Base-by-base conservation (phyloP, 768 basidiomycete genomes). In the Tricholoma sp. region DNA sequence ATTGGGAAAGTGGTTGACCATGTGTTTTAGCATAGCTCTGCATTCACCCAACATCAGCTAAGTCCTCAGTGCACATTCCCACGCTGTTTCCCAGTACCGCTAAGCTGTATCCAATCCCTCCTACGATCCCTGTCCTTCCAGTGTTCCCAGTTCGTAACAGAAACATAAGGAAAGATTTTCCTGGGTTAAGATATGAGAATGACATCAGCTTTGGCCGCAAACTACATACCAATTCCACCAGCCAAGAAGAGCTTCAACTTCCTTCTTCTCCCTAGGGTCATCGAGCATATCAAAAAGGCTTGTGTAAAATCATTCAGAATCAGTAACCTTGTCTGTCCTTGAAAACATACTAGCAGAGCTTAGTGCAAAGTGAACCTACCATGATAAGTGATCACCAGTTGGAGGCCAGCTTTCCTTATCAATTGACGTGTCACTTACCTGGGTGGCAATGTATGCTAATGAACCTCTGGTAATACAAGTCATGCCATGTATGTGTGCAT, bases 171-270 rank as follows among this genome's bases (percentile, higher is more conserved):
- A 19, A 56, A 56, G 14, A 56, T 56, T 35, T 49, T 47, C 19
- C 55, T 56, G 18, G 8, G 47, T 27, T 27, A 27, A 27, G 24
- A 5, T 2, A 27, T 27, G 24, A 27, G 24, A 27, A 27, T 2
- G 5, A 2, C 24, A 27, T 27, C 2, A 27, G 24, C 24, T 27
- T 27, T 3, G 24, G 24, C 24, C 5, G 24, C 24, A 27, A 27
- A 27, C 24, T 21, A 18, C 31, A 5, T 32, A 49, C 55, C 55
- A 22, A 49, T 56, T 47, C 55, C 55, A 56, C 55, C 46, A 56
- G 16, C 47, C n/a, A 5, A 56, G 32, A 34, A 56, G 31, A 7
- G 45, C 46, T 9, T 47, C 47, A 7, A 50, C 47, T 12, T 47
- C 31, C 14, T 45, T 32, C 10, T 12, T 56, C 14, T 56, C 45